Percentiles rank a stretch among this genome's conserved stretches.
Conservation (phyloP, 108 stramenopile genomes). For the Conticribra guillardii region DNA sequence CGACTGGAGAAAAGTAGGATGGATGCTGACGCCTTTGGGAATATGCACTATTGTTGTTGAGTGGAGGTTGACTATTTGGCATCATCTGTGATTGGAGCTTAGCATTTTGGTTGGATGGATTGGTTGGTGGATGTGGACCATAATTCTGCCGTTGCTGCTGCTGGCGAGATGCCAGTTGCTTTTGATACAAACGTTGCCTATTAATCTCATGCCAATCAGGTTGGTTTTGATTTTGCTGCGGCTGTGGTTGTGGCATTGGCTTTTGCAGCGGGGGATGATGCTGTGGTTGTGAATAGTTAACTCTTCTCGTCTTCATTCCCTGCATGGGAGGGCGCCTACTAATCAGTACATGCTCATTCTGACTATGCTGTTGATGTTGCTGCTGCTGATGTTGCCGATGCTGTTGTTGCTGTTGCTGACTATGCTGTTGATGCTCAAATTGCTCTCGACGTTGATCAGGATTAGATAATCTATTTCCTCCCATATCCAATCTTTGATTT, state of each 20-base stretch:
- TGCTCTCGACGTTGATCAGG: too few relatives aligned
- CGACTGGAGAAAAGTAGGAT: slow-evolving; percentile 24
- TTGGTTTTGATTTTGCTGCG: slow-evolving; percentile 11
- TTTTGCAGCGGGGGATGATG: background rate
- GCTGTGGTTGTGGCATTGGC: background rate
- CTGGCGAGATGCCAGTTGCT: slow-evolving; percentile 18
- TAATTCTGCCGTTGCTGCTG: slow-evolving; percentile 3
- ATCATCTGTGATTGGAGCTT: background rate
- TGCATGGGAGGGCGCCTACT: too few relatives aligned
- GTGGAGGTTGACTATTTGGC: too few relatives aligned
- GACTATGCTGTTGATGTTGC: too few relatives aligned
- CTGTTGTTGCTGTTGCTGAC: too few relatives aligned
- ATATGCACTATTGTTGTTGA: background rate
- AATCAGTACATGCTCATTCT: too few relatives aligned
- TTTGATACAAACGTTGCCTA: slow-evolving; percentile 27
- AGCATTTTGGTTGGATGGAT: background rate
- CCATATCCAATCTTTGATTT: background rate
- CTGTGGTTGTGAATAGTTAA: background rate
- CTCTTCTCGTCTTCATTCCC: background rate
- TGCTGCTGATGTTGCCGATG: too few relatives aligned
- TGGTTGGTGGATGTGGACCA: background rate
- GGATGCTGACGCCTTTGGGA: background rate
- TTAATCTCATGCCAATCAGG: slow-evolving; percentile 39
- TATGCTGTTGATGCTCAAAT: too few relatives aligned
- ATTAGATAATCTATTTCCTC: too few relatives aligned